Evolutionary conservation across 305 asterid genomes (phyloP).

Genomic region (Euphrasia arctica): DNA sequence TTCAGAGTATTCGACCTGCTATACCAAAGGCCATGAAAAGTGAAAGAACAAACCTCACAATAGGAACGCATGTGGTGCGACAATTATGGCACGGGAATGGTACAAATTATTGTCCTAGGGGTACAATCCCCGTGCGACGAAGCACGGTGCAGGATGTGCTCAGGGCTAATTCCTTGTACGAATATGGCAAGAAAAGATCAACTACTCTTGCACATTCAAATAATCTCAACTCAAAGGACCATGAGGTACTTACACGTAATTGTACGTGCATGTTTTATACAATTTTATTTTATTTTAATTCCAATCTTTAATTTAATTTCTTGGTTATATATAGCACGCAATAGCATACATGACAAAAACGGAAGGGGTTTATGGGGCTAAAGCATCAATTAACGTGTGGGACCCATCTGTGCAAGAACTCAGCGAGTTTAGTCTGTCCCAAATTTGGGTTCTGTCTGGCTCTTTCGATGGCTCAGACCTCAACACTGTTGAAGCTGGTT

Average conservation of each 20-base stretch:
- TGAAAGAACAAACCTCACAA: conserved; percentile 30
- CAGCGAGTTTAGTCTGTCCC: conserved; percentile 89
- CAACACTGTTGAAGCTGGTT: conserved; percentile 94
- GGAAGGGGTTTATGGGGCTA: conserved; percentile 75
- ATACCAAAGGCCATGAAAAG: conserved; percentile 56
- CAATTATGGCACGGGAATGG: conserved; percentile 78
- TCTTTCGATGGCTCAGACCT: conserved; percentile 91
- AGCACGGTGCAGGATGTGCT: conserved; percentile 67
- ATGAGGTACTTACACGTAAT: conserved; percentile 52
- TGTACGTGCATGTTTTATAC: background rate
- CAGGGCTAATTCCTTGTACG: conserved; percentile 76
- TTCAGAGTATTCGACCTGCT: conserved; percentile 58
- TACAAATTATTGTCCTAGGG: conserved; percentile 56
- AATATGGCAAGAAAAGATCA: conserved; percentile 66
- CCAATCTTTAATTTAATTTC: background rate
- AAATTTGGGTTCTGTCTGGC: conserved; percentile 93
- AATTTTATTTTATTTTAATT: no score
- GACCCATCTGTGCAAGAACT: conserved; percentile 61
- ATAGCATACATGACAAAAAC: conserved; percentile 70
- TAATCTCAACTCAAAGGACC: conserved; percentile 76
- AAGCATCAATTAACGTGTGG: conserved; percentile 97
- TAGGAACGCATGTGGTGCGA: conserved; percentile 35
- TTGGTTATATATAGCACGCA: conserved; percentile 51
- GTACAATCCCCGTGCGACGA: conserved; percentile 84
- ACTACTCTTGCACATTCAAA: conserved; percentile 40